Base-by-base conservation (phyloP, 768 basidiomycete species). In the Termitomyces sp. region DNA sequence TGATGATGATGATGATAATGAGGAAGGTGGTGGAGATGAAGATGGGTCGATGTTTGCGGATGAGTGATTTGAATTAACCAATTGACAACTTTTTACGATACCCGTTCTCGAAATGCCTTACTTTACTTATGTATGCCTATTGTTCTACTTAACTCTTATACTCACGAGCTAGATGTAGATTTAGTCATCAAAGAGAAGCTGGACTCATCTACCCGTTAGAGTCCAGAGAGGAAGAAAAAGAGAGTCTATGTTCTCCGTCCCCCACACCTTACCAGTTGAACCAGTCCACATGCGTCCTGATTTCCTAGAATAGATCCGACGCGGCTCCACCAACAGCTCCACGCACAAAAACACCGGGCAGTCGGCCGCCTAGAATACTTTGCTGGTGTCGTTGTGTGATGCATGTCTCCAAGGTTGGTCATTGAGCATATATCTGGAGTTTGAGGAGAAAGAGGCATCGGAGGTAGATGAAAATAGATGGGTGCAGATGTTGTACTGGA, bases 41-140 rank as follows among this genome's bases (percentile, higher is more conserved):
- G 75, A 77, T 42, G 75, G 70, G 41, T 78, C 77, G 27, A 71
- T 80, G 74, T 82, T 82, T 63, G 76, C 78, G 27, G 73, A 73
- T 43, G 55, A 55, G 34, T 56, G 25, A 41, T 55, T 43, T 45
- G 49, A 16, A 30, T 3, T 19, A 35, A 40, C 35, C n/a, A n/a
- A n/a, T n/a, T 19, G 16, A 17, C 16, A 11, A 19, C 37, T 45
- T 23, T 28, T n/a, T n/a, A 40, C 27, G 37, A 51, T 39, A 27
- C 50, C 37, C 17, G 25, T 27, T 12, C 35, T 37, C 35, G 9
- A 32, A 34, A 4, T 34, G 34, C 34, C 14, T n/a, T n/a, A n/a
- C n/a, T n/a, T n/a, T n/a, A n/a, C n/a, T n/a, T n/a, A n/a, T n/a
- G n/a, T n/a, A n/a, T n/a, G n/a, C n/a, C n/a, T n/a, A n/a, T n/a